These are phyloP conservation scores for Alopecurus myosuroides DNA, from an alignment of 176 grass and related monocot species.

Conservation along the genomic window DNA sequence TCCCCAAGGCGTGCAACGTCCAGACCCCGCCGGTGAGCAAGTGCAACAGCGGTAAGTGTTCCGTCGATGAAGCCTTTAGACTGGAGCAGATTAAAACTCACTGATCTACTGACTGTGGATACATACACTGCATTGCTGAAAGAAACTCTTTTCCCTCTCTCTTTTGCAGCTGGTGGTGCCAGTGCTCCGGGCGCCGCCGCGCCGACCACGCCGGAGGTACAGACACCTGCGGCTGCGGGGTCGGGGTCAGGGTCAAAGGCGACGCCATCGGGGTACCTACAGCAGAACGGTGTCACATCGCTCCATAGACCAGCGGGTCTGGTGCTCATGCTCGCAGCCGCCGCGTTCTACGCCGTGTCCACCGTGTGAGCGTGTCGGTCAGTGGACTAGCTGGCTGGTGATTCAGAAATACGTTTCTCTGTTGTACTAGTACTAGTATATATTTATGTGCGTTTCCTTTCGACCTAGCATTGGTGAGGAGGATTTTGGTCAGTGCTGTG, in stretches of 20 bases:
- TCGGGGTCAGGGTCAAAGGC: conserved; percentile 38
- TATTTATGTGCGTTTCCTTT: neutral
- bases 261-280: conserved; percentile 16
- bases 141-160: neutral
- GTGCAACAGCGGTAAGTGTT: conserved; percentile 54
- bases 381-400: neutral
- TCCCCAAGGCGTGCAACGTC: conserved; percentile 63
- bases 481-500: neutral
- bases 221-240: neutral
- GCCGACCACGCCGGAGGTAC: neutral
- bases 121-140: no score
- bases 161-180: neutral
- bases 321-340: conserved; percentile 22
- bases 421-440: no score
- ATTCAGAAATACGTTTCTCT: neutral
- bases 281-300: conserved; percentile 14
- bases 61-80: neutral
- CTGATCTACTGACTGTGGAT: no score
- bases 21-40: conserved; percentile 60
- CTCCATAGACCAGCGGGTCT: neutral
- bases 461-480: neutral
- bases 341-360: neutral
- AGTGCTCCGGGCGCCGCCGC: neutral
- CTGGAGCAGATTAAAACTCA: no score
- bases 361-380: neutral